Evolutionary conservation across 441 rosid species (phyloP), one percentile per base, ranked within the genome.

Genomic region (Cnidoscolus chayamansa): DNA sequence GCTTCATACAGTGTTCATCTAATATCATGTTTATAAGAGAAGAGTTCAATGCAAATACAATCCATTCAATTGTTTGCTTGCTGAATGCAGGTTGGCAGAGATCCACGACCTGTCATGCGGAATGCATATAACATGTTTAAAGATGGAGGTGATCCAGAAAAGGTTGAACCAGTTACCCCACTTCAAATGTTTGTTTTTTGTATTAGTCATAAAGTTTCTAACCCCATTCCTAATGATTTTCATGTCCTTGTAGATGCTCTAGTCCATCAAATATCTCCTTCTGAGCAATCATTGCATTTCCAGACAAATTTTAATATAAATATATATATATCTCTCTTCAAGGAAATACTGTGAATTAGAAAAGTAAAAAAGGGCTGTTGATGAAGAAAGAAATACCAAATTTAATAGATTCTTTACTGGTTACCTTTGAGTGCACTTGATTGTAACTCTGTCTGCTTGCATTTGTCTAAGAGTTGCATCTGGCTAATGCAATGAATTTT

Each of bases 131-230:
- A 81, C 76, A 76, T 92, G 88, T 89, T 92, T 76, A 92, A 83
- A 82, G 85, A 84, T 64, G 93, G 97, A 13, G 93, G 96, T 72
- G 93, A 89, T 81, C 98, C 98, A 54, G 94, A 88, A 78, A 87
- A 87, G 97, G 97, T 91, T 37, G 50, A 31, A 50, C 59, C 35
- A 37, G 13, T 45, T 19, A 54, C 48, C 67, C 10, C 74, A 55
- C 53, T 47, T 72, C 30, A 40, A 37, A 31, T 49, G 25, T 13
- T 40, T 60, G 0, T 56, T 73, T 16, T 61, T 65, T 68, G 58
- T 8, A 16, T n/a, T 30, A 16, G 25, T 50, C 32, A n/a, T 54
- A 17, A 64, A 53, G 53, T 59, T 55, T 30, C 30, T 31, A 53
- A 45, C 17, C 53, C 8, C 13, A 48, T 20, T 7, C 25, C 69